Conservation (phyloP, 768 basidiomycete genomes). For the Kwoniella bestiolae region DNA sequence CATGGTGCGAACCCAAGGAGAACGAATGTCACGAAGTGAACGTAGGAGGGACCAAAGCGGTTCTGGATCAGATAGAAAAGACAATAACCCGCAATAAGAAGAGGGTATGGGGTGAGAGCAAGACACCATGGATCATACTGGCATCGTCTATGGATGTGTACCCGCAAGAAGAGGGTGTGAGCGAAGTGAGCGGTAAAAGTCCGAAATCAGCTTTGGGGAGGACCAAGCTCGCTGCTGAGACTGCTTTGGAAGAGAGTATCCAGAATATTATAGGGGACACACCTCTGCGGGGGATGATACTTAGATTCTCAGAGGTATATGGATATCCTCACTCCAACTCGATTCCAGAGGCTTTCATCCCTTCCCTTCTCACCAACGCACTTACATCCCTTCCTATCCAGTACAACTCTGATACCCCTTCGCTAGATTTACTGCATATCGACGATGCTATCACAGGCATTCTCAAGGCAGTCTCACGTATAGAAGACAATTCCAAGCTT, state of each 20-base stretch:
- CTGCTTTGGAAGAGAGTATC: constrained; percentile 26
- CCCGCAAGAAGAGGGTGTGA: constrained; percentile 31
- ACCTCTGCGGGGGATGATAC: constrained; percentile 27
- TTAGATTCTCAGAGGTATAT: constrained; percentile 53
- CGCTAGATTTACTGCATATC: constrained; percentile 47
- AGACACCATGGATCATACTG: constrained; percentile 51
- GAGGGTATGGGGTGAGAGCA: constrained; percentile 10
- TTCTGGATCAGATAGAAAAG: constrained; percentile 28
- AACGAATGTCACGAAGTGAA: constrained; percentile 46
- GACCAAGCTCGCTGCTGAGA: constrained; percentile 46
- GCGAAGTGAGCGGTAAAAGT: constrained; percentile 26
- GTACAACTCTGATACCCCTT: constrained; percentile 39
- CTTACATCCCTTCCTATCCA: constrained; percentile 52
- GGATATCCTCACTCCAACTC: constrained; percentile 33
- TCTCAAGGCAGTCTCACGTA: constrained; percentile 33
- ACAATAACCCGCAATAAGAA: constrained; percentile 6
- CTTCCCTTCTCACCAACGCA: constrained; percentile 44
- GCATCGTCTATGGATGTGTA: constrained; percentile 52
- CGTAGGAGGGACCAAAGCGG: constrained; percentile 63
- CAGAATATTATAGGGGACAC: neutral
- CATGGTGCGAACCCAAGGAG: constrained; percentile 45
- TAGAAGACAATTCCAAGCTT: constrained; percentile 8
- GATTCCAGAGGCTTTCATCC: constrained; percentile 47
- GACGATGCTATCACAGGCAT: constrained; percentile 52
- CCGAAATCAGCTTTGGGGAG: constrained; percentile 44